Evolutionary conservation across 495 filamentous ascomycete species (phyloP).

Genomic region (Hyaloscypha variabilis): DNA sequence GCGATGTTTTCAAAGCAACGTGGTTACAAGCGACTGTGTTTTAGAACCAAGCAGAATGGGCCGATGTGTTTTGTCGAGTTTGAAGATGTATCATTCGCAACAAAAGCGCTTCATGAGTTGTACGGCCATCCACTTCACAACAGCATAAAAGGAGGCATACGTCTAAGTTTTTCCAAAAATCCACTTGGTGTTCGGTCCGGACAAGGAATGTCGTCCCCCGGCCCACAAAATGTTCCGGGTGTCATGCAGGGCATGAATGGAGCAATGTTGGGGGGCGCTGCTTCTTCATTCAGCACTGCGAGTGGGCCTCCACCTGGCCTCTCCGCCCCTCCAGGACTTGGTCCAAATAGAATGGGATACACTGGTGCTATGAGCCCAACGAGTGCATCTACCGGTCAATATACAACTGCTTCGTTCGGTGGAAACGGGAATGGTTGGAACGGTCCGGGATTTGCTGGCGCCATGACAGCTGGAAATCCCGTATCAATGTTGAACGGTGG

Average conservation of each 20-base stretch:
- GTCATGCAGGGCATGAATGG: conserved; percentile 52
- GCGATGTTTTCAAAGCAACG: conserved; percentile 92
- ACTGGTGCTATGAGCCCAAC: conserved; percentile 33
- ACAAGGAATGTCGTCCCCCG: conserved; percentile 60
- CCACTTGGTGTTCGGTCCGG: conserved; percentile 89
- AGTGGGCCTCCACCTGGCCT: conserved; percentile 78
- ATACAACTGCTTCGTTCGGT: conserved; percentile 44
- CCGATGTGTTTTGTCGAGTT: conserved; percentile 99
- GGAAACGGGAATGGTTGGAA: conserved; percentile 44
- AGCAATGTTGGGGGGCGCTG: conserved; percentile 47
- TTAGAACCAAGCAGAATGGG: conserved; percentile 96
- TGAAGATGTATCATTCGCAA: conserved; percentile 91
- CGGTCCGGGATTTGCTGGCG: conserved; percentile 41
- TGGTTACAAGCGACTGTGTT: conserved; percentile 94
- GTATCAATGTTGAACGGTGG: conserved; percentile 46
- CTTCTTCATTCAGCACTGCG: conserved; percentile 67
- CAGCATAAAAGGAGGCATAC: conserved; percentile 93
- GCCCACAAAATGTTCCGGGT: conserved; percentile 59
- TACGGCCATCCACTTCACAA: conserved; percentile 90
- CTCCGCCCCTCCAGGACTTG: conserved; percentile 67
- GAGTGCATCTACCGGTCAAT: conserved; percentile 45
- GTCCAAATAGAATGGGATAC: conserved; percentile 41
- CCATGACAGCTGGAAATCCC: conserved; percentile 41
- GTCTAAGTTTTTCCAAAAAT: conserved; percentile 98
- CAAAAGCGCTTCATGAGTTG: conserved; percentile 88